Base-by-base conservation (phyloP, 441 rosid species). In the Flueggea neowawraea region DNA sequence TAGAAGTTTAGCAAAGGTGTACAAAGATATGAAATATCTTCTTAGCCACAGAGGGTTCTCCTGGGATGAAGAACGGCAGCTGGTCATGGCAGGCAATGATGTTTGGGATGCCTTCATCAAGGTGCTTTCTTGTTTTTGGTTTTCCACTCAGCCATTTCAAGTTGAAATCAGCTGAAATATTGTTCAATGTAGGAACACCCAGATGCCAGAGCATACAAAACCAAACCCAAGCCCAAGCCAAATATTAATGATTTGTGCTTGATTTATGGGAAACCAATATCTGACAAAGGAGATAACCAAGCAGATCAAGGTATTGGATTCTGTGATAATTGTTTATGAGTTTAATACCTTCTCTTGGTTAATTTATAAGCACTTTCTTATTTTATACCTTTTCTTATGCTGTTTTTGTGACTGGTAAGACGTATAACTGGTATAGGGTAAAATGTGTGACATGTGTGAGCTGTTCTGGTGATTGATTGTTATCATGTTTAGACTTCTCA, bases 181-280 rank as follows among this genome's bases (percentile, higher is more conserved):
- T 52, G 63, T 57, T 31, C 54, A 51, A 39, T 81, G 71, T 72
- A 84, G 89, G 86, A 74, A 71, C 69, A 79, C 67, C 81, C 80
- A 61, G 70, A 70, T 70, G 64, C 62, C 36, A 59, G 61, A 57
- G 62, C 81, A 31, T 81, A 68, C 57, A 60, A 59, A 66, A 58
- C 54, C 55, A 67, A 68, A 59, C 28, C 28, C 28, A 22, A 63
- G 64, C 28, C 28, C 28, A 22, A 63, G 64, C 83, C 80, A 64
- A 72, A 72, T 64, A 78, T 75, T 55, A 57, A 76, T 73, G 84
- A 77, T 36, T 75, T 79, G 81, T 70, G 71, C 73, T 74, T 84
- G 81, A 81, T 79, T 67, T 72, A 63, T 79, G 89, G 84, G 64
- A 70, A 66, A 68, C 63, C 77, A 65, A 17, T 64, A 32, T 64